Evolutionary conservation across 768 basidiomycete species (phyloP), one percentile per base, ranked within the genome.

Genomic region (Psilocybe subaeruginosa): DNA sequence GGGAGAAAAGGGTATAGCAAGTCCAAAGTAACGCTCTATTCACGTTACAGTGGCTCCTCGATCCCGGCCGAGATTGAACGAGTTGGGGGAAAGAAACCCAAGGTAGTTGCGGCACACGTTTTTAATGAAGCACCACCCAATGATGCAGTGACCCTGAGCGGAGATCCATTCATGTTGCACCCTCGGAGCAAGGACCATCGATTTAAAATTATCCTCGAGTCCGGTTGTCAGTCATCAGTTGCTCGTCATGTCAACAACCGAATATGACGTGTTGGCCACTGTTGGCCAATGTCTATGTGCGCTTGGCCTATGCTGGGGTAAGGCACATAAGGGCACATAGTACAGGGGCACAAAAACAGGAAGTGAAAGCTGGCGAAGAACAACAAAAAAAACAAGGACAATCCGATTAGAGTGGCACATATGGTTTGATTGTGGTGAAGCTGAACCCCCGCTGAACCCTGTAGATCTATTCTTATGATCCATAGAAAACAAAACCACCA

Each of bases 31-130:
- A 66, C 64, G 66, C 61, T 65, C 59, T 50, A 19, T 64, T 61
- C 64, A 65, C 64, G 64, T 65, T 61, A 64, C 62, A 61, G 62
- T 64, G 60, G 60, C 66, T 60, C 63, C 61, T 64, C 65, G 67
- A 67, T 65, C 63, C 64, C 55, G 64, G 49, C 68, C 67, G 68
- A 67, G 54, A 62, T 64, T 65, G 66, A 67, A 53, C 54, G 52
- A 37, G 60, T 51, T 52, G 48, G 45, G 51, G 59, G 64, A 56
- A 60, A 60, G 53, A 62, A 64, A 54, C 48, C 58, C 56, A 53
- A 30, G 19, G 35, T 8, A 29, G 3, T 27, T 54, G 14, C 29
- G 30, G 8, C 48, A 54, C 62, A 66, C 64, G 68, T 64, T 66
- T 54, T 60, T 61, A 58, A 54, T 35, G 45, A 43, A 54, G 47